Conservation (phyloP, 768 basidiomycete genomes). For the Mrakia frigida region DNA sequence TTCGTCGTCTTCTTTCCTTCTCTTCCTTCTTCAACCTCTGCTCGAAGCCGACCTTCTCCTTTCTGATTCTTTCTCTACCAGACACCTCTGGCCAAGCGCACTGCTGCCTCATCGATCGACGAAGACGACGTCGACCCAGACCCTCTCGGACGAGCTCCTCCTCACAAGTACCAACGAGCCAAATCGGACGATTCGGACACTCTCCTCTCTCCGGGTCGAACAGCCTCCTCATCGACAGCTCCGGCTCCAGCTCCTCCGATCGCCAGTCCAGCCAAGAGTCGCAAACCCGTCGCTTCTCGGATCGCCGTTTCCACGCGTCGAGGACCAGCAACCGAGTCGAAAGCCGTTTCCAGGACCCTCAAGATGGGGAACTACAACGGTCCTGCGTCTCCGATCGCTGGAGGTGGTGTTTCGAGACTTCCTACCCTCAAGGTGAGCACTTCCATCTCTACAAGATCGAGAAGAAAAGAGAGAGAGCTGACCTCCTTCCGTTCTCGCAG, state of each 20-base stretch:
- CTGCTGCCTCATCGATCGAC: slow-evolving; percentile 9
- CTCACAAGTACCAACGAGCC: slow-evolving; percentile 11
- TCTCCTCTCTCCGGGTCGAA: slow-evolving; percentile 1
- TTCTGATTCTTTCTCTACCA: neutral
- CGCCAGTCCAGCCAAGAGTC: neutral
- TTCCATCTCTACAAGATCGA: neutral
- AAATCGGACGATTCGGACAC: slow-evolving; percentile 23
- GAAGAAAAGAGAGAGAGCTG: neutral
- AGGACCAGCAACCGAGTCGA: slow-evolving; percentile 8
- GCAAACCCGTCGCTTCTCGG: neutral
- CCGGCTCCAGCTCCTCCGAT: neutral
- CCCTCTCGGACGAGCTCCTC: slow-evolving; percentile 23
- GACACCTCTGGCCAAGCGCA: slow-evolving; percentile 26
- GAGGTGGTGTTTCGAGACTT: neutral
- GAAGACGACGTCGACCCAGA: slow-evolving; percentile 26
- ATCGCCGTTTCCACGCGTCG: slow-evolving; percentile 8
- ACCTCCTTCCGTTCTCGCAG: neutral
- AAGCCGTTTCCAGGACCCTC: neutral
- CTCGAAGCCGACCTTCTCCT: too few relatives aligned
- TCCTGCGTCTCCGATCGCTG: neutral
- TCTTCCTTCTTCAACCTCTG: neutral
- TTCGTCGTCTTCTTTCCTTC: neutral
- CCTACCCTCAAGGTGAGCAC: slow-evolving; percentile 8
- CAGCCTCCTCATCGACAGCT: neutral
- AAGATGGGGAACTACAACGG: slow-evolving; percentile 10